Percentiles rank a stretch among this genome's conserved stretches.
These are phyloP conservation scores for Pichia nanzhaoensis DNA, from an alignment of 805 yeast genomes.

Conservation along the genomic window DNA sequence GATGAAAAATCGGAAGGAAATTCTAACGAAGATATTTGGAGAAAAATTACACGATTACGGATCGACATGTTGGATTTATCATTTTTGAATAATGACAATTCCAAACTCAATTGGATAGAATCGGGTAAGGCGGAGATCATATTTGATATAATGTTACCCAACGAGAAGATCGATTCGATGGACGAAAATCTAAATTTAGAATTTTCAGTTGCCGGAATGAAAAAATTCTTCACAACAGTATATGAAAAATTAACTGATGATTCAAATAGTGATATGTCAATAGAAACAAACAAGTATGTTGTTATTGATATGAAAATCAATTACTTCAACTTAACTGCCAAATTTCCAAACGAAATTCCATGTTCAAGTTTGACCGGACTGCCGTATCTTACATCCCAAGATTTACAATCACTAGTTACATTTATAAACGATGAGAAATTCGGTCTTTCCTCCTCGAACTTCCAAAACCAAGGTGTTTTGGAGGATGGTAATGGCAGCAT, in stretches of 20 bases:
- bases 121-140: slow-evolving; percentile 64
- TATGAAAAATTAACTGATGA: slow-evolving; percentile 6
- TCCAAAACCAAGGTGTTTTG: slow-evolving; percentile 1
- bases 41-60: slow-evolving; percentile 41
- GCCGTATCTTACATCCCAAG: slow-evolving; percentile 52
- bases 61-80: slow-evolving; percentile 34
- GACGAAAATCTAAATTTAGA: slow-evolving; percentile 3
- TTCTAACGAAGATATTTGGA: slow-evolving; percentile 33
- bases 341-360: slow-evolving; percentile 42
- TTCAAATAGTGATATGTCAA: not conserved
- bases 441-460: slow-evolving; percentile 21
- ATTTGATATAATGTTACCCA: slow-evolving; percentile 70
- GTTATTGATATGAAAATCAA: slow-evolving; percentile 61
- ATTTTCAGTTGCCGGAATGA: slow-evolving; percentile 7
- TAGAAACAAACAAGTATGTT: slow-evolving; percentile 42
- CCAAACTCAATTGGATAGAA: slow-evolving; percentile 63
- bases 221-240: slow-evolving; percentile 7
- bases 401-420: slow-evolving; percentile 53
- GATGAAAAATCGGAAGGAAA: slow-evolving; percentile 24
- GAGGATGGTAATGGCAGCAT: slow-evolving; percentile 14
- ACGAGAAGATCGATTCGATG: slow-evolving; percentile 29
- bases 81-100: slow-evolving; percentile 22
- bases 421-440: slow-evolving; percentile 47
- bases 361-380: slow-evolving; percentile 44
- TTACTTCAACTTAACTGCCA: slow-evolving; percentile 56